These are phyloP conservation scores for Scheffersomyces stambukii DNA, from an alignment of 1,139 yeast species.

Conservation along the genomic window DNA sequence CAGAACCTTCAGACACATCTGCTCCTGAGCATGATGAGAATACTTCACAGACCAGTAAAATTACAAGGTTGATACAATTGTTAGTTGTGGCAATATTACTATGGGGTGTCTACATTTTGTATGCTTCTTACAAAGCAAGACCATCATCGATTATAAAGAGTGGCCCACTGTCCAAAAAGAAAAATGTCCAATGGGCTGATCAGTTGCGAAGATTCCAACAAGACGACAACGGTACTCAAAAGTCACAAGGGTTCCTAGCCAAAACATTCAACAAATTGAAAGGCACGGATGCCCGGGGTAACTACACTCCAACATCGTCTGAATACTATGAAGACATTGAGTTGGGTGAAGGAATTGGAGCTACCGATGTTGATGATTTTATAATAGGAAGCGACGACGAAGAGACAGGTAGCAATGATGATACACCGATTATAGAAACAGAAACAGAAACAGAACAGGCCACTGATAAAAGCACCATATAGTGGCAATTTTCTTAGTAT, in stretches of 20 bases:
- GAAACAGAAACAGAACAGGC: too few relatives aligned
- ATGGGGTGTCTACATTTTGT: conserved; percentile 42
- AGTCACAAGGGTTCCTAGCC: conserved; percentile 27
- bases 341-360: conserved; percentile 24
- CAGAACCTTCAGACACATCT: conserved; percentile 3
- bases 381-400: conserved; percentile 50
- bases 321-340: conserved; percentile 32
- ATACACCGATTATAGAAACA: too few relatives aligned
- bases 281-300: conserved; percentile 26
- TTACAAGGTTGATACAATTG: conserved; percentile 40
- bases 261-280: conserved; percentile 38
- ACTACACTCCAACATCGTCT: conserved; percentile 22
- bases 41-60: conserved; percentile 21
- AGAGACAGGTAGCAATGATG: too few relatives aligned
- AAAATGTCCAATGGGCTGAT: conserved; percentile 60
- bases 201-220: conserved; percentile 38
- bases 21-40: too few relatives aligned
- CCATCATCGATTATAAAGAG: conserved; percentile 44
- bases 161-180: conserved; percentile 29
- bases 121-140: conserved; percentile 33
- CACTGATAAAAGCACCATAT: too few relatives aligned
- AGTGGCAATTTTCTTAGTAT: too few relatives aligned
- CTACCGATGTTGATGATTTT: conserved; percentile 17
- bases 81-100: conserved; percentile 36
- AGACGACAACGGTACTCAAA: conserved; percentile 18